Evolutionary conservation across 2,329 filamentous ascomycete genomes (phyloP), one percentile per base, ranked within the genome.

Genomic region (Diplodia sapinea): DNA sequence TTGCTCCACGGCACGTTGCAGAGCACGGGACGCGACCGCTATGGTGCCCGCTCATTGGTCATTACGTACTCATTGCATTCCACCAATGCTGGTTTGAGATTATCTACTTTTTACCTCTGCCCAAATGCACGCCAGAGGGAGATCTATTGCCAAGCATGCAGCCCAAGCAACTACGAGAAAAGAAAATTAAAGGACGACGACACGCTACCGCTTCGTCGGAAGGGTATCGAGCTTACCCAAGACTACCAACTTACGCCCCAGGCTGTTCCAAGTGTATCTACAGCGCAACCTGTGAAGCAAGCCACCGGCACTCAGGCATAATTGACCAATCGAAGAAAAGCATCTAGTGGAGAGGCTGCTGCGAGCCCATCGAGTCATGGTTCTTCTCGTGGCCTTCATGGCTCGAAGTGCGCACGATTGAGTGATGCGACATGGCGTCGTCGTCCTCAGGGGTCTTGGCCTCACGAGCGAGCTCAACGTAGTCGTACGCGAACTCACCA

Each of bases 401-500:
- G 63, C 50, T 56, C 20, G 26, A 29, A 6, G 33, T 51, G 31
- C 65, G 52, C 23, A 66, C 57, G 9, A 61, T 23, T 20, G 55
- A 62, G 49, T 69, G 68, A 5, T 29, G 63, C 15, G 68, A 69
- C 9, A 47, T 17, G 7, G 50, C 72, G 63, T 76, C 77, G 23
- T 71, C 75, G 54, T 82, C 81, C 66, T 85, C 78, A 9, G 73
- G 70, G 49, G 73, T 66, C 68, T 75, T 81, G 57, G 93, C 87
- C 73, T 94, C 90, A 70, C 91, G 84, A 23, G 87, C 90, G 71
- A 95, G 83, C 83, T 96, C 93, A 71, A 96, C 92, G 73, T 96
- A 96, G 79, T 96, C 93, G 78, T 96, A 96, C 82, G 92, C 93
- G 77, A 95, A 96, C 82, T 96, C 93, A 77, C 93, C 93, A 74